These are phyloP conservation scores for Rhizoclosmatium globosum DNA, from an alignment of 192 early-diverging fungal genomes.

Conservation along the genomic window DNA sequence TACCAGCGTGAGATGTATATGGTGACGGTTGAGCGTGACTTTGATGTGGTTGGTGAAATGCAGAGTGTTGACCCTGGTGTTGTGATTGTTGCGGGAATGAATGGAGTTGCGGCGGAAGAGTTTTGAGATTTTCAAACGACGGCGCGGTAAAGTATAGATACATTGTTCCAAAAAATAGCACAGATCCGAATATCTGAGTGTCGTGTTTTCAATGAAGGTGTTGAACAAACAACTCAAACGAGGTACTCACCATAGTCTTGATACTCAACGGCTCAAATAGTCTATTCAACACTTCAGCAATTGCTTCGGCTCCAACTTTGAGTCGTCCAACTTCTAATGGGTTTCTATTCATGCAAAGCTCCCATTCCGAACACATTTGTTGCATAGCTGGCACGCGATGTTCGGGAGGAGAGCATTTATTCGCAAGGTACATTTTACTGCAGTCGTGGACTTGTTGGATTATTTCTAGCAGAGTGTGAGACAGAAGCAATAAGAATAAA, in stretches of 20 bases:
- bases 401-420: slow-evolving; percentile 63
- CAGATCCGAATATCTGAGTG: slow-evolving; percentile 15
- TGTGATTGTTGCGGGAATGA: background rate
- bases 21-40: background rate
- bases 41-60: background rate
- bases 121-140: slow-evolving; percentile 29
- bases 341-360: slow-evolving; percentile 67
- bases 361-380: slow-evolving; percentile 66
- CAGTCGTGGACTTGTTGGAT: slow-evolving; percentile 70
- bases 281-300: slow-evolving; percentile 83
- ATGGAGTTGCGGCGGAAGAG: slow-evolving; percentile 19
- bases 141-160: slow-evolving; percentile 38
- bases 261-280: slow-evolving; percentile 87
- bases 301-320: slow-evolving; percentile 80
- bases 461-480: slow-evolving; percentile 46
- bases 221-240: background rate
- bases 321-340: slow-evolving; percentile 70
- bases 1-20: background rate
- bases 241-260: slow-evolving; percentile 73
- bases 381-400: slow-evolving; percentile 69
- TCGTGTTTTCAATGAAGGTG: background rate
- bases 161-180: slow-evolving; percentile 36
- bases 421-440: slow-evolving; percentile 65
- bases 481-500: slow-evolving; percentile 1
- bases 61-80: background rate